These are phyloP conservation scores for Coprinopsis sp. DNA, from an alignment of 768 basidiomycete species.

Conservation along the genomic window DNA sequence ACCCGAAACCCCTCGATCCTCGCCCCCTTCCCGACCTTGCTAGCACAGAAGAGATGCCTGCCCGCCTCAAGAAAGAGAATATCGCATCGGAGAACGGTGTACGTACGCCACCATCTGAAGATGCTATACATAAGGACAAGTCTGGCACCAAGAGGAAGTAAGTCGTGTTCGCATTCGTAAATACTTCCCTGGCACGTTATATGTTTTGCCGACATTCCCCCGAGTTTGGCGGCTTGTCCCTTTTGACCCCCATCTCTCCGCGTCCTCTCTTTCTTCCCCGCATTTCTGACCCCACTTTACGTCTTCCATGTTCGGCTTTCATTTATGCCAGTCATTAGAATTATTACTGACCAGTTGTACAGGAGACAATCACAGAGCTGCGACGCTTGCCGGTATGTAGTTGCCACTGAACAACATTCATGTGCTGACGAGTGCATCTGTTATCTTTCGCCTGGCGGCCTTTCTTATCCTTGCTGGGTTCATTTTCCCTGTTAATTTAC, in stretches of 20 bases:
- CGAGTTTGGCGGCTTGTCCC: slow-evolving; percentile 36
- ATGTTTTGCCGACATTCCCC: slow-evolving; percentile 52
- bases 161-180: too few species aligned
- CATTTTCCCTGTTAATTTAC: too few species aligned
- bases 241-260: slow-evolving; percentile 40
- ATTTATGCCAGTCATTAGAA: slow-evolving; percentile 33
- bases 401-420: slow-evolving; percentile 6
- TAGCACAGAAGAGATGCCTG: slow-evolving; percentile 45
- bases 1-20: slow-evolving; percentile 20
- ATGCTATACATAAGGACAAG: slow-evolving; percentile 53
- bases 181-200: too few species aligned
- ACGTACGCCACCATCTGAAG: slow-evolving; percentile 67
- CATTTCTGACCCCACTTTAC: slow-evolving; percentile 20
- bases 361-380: slow-evolving; percentile 84
- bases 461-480: too few species aligned
- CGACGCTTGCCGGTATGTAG: neutral
- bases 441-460: too few species aligned
- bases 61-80: slow-evolving; percentile 62
- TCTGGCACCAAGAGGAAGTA: slow-evolving; percentile 79
- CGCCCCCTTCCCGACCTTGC: slow-evolving; percentile 16
- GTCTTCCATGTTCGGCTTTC: slow-evolving; percentile 14
- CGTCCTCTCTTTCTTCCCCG: slow-evolving; percentile 28
- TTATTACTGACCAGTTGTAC: slow-evolving; percentile 26
- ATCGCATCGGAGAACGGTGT: too few species aligned
- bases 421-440: too few species aligned